phyloP scores from a whole-genome alignment of 768 basidiomycete species.

The Coprinopsis marcescibilis region DNA sequence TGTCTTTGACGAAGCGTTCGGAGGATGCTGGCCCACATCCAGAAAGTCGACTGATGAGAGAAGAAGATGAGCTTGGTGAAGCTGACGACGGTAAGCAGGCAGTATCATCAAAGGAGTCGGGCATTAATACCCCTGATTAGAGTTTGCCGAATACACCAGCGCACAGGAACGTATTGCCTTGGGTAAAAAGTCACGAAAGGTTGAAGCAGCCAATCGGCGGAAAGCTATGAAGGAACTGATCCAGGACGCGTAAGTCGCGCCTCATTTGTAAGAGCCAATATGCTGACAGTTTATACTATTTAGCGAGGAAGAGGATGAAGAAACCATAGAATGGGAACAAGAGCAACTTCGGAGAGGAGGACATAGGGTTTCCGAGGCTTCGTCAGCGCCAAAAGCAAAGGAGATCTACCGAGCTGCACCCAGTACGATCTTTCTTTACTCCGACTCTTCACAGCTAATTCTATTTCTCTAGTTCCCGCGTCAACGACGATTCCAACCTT shows the following conservation, averaged over 20 bases:
- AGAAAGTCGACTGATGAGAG: constrained; percentile 72
- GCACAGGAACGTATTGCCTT: constrained; percentile 83
- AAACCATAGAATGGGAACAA: constrained; percentile 79
- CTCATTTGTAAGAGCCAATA: background rate
- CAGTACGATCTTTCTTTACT: constrained; percentile 39
- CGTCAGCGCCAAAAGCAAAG: constrained; percentile 36
- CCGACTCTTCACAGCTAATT: constrained; percentile 9
- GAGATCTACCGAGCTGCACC: constrained; percentile 63
- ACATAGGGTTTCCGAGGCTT: constrained; percentile 35
- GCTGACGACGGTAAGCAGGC: constrained; percentile 71
- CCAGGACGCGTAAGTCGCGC: constrained; percentile 60
- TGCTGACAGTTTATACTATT: background rate
- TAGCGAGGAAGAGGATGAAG: constrained; percentile 81
- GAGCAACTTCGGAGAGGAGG: constrained; percentile 78
- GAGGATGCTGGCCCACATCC: constrained; percentile 76
- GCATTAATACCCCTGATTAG: constrained; percentile 30
- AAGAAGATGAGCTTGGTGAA: constrained; percentile 86
- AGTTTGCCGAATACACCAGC: constrained; percentile 82
- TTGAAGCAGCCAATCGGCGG: constrained; percentile 59
- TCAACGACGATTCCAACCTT: constrained; percentile 60
- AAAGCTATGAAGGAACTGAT: constrained; percentile 78
- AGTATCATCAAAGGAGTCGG: background rate
- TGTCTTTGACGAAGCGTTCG: constrained; percentile 56
- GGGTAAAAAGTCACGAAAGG: constrained; percentile 75
- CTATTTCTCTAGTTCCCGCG: constrained; percentile 51